These are phyloP conservation scores for Hyphochytrium catenoides DNA, from an alignment of 352 stramenopile genomes.

Conservation along the genomic window DNA sequence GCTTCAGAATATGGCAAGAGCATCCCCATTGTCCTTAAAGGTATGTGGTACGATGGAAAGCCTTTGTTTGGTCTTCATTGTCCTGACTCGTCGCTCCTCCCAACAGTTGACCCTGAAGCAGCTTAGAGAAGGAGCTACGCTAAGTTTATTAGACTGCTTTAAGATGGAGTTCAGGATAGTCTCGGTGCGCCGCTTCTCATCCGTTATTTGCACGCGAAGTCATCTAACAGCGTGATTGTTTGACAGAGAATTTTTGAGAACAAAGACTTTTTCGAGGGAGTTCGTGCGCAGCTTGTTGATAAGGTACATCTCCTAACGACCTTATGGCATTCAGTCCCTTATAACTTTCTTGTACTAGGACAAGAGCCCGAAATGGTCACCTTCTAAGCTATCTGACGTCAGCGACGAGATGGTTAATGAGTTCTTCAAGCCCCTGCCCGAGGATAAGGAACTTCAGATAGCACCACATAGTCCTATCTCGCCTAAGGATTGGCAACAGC, in stretches of 20 bases:
- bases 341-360: constrained; percentile 15
- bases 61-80: constrained; percentile 1
- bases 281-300: constrained; percentile 84
- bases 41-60: constrained; percentile 1
- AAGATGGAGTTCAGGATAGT: constrained; percentile 79
- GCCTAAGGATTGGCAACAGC: too few relatives aligned
- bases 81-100: not conserved
- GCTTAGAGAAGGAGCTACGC: constrained; percentile 58
- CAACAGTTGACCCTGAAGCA: constrained; percentile 75
- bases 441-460: constrained; percentile 50
- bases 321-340: not conserved
- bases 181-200: too few relatives aligned
- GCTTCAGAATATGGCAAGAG: not conserved
- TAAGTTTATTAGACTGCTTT: constrained; percentile 67
- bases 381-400: constrained; percentile 28
- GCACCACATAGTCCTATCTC: too few relatives aligned
- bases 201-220: too few relatives aligned
- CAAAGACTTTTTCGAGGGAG: constrained; percentile 88
- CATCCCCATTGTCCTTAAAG: constrained; percentile 3
- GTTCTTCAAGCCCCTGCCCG: constrained; percentile 46
- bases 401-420: constrained; percentile 30
- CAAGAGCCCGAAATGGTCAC: constrained; percentile 67
- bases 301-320: constrained; percentile 17
- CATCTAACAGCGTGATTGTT: too few relatives aligned
- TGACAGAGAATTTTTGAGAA: constrained; percentile 60